phyloP scores from a whole-genome alignment of 169 alveolate genomes.

The Blepharisma undulans region DNA sequence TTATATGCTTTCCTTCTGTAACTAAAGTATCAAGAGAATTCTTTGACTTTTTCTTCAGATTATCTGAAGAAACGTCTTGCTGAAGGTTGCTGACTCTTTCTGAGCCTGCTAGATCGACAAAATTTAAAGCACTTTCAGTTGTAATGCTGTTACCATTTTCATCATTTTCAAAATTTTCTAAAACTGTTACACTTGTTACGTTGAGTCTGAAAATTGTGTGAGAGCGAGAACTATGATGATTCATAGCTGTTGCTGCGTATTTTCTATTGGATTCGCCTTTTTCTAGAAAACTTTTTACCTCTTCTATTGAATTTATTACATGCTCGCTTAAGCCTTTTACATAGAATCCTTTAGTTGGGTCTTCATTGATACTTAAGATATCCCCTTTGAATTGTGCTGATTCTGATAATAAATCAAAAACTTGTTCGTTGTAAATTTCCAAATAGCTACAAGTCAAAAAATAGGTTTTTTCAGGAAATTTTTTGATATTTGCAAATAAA shows the following conservation, averaged over 20 bases:
- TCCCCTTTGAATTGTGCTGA: constrained; percentile 45
- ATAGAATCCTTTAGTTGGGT: constrained; percentile 65
- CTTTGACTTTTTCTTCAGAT: constrained; percentile 18
- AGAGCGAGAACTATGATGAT: constrained; percentile 72
- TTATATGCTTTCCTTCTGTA: constrained; percentile 74
- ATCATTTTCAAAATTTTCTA: constrained; percentile 1
- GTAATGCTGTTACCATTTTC: constrained; percentile 44
- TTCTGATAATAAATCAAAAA: constrained; percentile 61
- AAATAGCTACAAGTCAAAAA: constrained; percentile 65
- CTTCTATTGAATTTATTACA: constrained; percentile 59
- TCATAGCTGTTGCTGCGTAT: constrained; percentile 81
- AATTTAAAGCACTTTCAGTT: constrained; percentile 67
- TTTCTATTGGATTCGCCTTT: constrained; percentile 72
- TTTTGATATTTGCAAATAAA: background rate
- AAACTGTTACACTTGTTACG: constrained; percentile 52
- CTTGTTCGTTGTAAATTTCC: constrained; percentile 74
- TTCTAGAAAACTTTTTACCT: constrained; percentile 54
- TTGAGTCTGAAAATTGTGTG: constrained; percentile 73
- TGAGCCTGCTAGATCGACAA: constrained; percentile 82
- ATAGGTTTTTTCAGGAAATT: constrained; percentile 44
- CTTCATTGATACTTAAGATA: constrained; percentile 58
- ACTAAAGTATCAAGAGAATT: constrained; percentile 41
- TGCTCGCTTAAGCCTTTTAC: constrained; percentile 64
- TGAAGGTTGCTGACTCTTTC: constrained; percentile 45
- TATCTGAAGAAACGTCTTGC: constrained; percentile 30